A percentile compares a stretch with the other conserved stretches of the same genome.
phyloP scores from a whole-genome alignment of 2,329 filamentous ascomycete species.

The Diplodia scrobiculata region DNA sequence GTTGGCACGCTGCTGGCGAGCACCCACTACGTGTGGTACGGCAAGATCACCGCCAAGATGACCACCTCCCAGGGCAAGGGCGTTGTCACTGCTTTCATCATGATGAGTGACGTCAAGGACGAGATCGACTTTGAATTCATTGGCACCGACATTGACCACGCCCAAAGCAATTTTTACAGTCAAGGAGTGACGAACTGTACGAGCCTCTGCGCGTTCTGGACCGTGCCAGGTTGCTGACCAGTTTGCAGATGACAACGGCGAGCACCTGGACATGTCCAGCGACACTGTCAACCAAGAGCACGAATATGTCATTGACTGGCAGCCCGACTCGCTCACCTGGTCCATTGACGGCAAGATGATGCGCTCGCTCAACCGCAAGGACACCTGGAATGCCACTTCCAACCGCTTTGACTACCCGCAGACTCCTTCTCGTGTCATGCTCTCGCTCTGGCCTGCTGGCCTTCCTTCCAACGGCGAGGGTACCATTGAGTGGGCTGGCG shows the following conservation, averaged over 20 bases:
- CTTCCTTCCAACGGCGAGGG: slow-evolving; percentile 75
- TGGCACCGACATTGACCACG: slow-evolving; percentile 72
- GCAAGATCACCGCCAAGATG: slow-evolving; percentile 81
- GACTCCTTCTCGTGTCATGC: slow-evolving; percentile 84
- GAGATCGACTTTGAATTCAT: slow-evolving; percentile 98
- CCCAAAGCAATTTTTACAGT: slow-evolving; percentile 96
- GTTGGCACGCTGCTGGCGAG: slow-evolving; percentile 84
- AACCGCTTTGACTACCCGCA: slow-evolving; percentile 88
- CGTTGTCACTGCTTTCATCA: slow-evolving; percentile 96
- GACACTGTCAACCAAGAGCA: slow-evolving; percentile 75
- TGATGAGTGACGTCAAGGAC: slow-evolving; percentile 93
- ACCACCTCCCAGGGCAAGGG: slow-evolving; percentile 82
- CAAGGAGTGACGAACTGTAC: slow-evolving; percentile 89
- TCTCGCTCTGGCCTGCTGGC: slow-evolving; percentile 96
- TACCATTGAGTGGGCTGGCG: slow-evolving; percentile 89
- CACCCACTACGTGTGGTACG: slow-evolving; percentile 95
- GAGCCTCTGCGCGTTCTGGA: slow-evolving; percentile 40
- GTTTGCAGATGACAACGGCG: slow-evolving; percentile 68
- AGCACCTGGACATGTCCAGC: slow-evolving; percentile 68
- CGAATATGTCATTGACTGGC: slow-evolving; percentile 92
- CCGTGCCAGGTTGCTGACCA: slow-evolving; percentile 31
- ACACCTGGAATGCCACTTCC: slow-evolving; percentile 83
- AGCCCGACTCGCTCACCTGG: slow-evolving; percentile 83
- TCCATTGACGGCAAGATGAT: slow-evolving; percentile 76
- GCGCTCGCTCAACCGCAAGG: slow-evolving; percentile 71